Conservation (phyloP, 208 protist species). For the Leishmania aethiopica region DNA sequence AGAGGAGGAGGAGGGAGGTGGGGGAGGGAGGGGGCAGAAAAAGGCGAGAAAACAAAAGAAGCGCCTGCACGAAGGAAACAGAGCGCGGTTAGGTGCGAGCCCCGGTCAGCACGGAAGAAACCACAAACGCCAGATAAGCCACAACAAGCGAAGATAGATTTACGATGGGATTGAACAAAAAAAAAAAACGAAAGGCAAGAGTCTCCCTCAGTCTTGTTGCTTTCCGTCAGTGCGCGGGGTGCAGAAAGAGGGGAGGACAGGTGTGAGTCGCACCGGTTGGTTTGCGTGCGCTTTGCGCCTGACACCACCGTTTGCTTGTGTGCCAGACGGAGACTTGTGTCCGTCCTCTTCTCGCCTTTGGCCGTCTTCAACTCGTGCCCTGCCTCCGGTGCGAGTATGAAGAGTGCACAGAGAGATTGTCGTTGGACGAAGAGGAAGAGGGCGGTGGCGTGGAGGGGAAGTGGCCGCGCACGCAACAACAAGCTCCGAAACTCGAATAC, state of each 20-base stretch:
- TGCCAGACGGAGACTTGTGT: neutral
- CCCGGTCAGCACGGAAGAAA: neutral
- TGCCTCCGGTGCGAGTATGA: neutral
- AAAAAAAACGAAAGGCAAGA: neutral
- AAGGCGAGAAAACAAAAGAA: neutral
- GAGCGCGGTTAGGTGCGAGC: neutral
- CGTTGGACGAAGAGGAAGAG: neutral
- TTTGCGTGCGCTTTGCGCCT: neutral
- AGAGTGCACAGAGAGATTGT: neutral
- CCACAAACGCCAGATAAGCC: neutral
- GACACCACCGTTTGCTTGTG: neutral
- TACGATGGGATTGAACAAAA: neutral
- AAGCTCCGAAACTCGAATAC: neutral
- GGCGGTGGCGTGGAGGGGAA: neutral
- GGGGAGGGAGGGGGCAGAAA: neutral
- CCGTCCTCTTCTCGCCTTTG: neutral
- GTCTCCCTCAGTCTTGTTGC: neutral
- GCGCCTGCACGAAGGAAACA: neutral
- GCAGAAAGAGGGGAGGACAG: neutral
- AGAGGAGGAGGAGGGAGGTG: neutral
- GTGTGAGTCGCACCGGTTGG: neutral
- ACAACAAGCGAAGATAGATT: neutral
- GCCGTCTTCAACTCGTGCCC: neutral
- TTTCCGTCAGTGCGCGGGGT: neutral
- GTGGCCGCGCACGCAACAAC: neutral